Percentiles rank a stretch among this genome's conserved stretches.
phyloP scores from a whole-genome alignment of 768 basidiomycete genomes.

The Lentinula lateritia region DNA sequence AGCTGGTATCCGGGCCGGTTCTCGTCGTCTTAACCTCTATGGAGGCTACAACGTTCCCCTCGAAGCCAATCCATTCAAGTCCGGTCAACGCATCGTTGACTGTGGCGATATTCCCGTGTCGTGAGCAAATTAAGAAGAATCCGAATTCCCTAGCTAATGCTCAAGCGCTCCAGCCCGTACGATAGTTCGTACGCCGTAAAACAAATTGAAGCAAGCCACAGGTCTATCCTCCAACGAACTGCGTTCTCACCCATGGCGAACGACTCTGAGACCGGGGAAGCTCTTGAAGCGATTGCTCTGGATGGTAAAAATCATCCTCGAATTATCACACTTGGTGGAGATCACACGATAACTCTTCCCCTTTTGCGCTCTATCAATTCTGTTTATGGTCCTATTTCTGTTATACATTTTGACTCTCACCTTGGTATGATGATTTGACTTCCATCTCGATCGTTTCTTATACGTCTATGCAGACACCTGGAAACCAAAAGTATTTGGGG shows the following conservation, averaged over 20 bases:
- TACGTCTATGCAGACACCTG: slow-evolving; percentile 50
- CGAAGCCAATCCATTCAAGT: slow-evolving; percentile 63
- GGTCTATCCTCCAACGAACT: slow-evolving; percentile 58
- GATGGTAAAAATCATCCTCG: slow-evolving; percentile 78
- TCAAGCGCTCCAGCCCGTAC: slow-evolving; percentile 42
- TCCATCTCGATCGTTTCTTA: slow-evolving; percentile 4
- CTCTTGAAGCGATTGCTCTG: slow-evolving; percentile 50
- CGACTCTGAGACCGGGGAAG: slow-evolving; percentile 52
- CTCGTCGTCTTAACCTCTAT: slow-evolving; percentile 67
- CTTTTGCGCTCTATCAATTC: slow-evolving; percentile 65
- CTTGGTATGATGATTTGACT: slow-evolving; percentile 29
- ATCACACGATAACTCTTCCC: slow-evolving; percentile 74
- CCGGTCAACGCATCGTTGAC: slow-evolving; percentile 66
- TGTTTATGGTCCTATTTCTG: slow-evolving; percentile 74
- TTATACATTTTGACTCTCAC: slow-evolving; percentile 87
- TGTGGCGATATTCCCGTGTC: slow-evolving; percentile 78
- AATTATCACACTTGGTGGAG: slow-evolving; percentile 73
- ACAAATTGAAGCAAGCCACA: slow-evolving; percentile 72
- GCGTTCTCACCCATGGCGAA: slow-evolving; percentile 60
- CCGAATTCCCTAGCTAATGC: background rate
- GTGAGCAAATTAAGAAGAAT: slow-evolving; percentile 17
- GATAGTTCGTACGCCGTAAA: slow-evolving; percentile 69
- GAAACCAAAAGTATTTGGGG: slow-evolving; percentile 72
- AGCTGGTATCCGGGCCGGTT: slow-evolving; percentile 75
- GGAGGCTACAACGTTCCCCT: slow-evolving; percentile 79